phyloP scores from a whole-genome alignment of 768 basidiomycete species.

The Strobilomyces confusus region DNA sequence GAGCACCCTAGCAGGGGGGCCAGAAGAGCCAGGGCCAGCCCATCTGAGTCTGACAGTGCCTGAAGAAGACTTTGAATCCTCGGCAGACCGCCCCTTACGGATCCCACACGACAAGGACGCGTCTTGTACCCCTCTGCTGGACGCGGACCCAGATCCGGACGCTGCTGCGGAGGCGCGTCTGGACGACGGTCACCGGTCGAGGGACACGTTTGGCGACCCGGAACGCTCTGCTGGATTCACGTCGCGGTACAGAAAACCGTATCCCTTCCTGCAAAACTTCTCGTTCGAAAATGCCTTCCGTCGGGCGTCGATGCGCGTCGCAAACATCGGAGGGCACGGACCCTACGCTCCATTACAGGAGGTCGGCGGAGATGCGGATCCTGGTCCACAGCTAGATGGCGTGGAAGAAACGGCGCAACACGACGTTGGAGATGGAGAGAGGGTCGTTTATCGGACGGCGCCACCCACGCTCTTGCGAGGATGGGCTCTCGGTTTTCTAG shows the following conservation, averaged over 20 bases:
- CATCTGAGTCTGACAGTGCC: conserved; percentile 15
- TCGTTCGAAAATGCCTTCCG: conserved; percentile 56
- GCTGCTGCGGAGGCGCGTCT: conserved; percentile 46
- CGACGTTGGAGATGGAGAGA: conserved; percentile 14
- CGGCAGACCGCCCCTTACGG: conserved; percentile 28
- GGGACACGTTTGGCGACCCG: conserved; percentile 36
- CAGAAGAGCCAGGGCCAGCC: conserved; percentile 34
- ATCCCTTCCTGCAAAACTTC: conserved; percentile 50
- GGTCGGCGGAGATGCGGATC: conserved; percentile 34
- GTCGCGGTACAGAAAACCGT: conserved; percentile 39
- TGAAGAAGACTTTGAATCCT: conserved; percentile 46
- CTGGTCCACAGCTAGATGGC: conserved; percentile 30
- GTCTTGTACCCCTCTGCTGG: conserved; percentile 51
- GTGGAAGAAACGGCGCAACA: conserved; percentile 36
- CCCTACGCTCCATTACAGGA: conserved; percentile 56
- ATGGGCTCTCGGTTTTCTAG: conserved; percentile 72
- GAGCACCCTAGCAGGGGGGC: conserved; percentile 43
- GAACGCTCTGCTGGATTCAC: conserved; percentile 44
- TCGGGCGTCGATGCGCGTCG: conserved; percentile 74
- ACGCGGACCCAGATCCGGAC: conserved; percentile 37
- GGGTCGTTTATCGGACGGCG: conserved; percentile 39
- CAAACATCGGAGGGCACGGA: conserved; percentile 51
- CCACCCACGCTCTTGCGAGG: conserved; percentile 60
- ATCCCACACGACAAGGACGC: conserved; percentile 40
- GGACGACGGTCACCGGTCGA: conserved; percentile 25